Conservation (phyloP, 1,284 basidiomycete genomes). For the Volvariella volvacea region DNA sequence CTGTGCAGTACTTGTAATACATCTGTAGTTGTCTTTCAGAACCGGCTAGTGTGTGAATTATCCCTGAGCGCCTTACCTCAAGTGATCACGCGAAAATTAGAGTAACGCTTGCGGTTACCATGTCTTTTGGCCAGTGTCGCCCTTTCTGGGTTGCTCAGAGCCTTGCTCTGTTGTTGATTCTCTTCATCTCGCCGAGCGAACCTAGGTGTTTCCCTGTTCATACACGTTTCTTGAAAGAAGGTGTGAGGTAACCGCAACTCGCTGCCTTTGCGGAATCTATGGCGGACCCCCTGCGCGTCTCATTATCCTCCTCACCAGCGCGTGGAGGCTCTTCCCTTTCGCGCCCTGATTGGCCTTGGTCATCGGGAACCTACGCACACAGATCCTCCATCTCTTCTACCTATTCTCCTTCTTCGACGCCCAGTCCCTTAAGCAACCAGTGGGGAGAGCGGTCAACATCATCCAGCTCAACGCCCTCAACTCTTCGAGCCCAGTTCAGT, state of each 20-base stretch:
- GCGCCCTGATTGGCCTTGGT: conserved; percentile 60
- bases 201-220: no score
- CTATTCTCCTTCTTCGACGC: conserved; percentile 15
- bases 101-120: no score
- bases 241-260: no score
- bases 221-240: no score
- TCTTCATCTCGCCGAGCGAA: no score
- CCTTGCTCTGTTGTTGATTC: no score
- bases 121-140: no score
- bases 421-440: conserved; percentile 9
- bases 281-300: conserved; percentile 36
- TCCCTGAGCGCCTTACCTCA: no score
- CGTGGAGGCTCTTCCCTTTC: conserved; percentile 29
- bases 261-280: conserved; percentile 18
- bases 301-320: conserved; percentile 41
- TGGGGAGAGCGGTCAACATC: conserved; percentile 4
- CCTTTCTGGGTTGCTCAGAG: no score
- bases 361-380: conserved; percentile 23
- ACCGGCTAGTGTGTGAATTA: no score
- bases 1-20: not conserved
- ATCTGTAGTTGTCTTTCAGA: no score
- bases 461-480: conserved; percentile 9
- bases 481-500: not conserved
- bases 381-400: conserved; percentile 22
- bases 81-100: no score